These are phyloP conservation scores for Naganishia randhawae DNA, from an alignment of 768 basidiomycete species.

Conservation along the genomic window DNA sequence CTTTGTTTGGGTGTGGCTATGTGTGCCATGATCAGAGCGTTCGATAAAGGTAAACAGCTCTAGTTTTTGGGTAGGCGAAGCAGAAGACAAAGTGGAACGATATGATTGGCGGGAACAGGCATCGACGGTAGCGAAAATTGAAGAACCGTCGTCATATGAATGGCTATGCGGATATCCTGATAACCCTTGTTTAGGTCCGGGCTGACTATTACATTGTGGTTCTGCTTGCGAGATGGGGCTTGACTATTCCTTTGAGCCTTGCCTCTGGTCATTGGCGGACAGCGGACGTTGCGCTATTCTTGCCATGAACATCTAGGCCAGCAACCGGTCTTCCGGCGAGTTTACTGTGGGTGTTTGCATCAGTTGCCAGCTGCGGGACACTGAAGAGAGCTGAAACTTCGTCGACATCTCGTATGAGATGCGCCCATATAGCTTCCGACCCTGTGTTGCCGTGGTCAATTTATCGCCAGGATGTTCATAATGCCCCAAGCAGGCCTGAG, in stretches of 20 bases:
- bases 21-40: neutral
- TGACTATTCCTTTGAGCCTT: neutral
- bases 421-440: no score
- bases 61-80: neutral
- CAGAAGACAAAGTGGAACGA: neutral
- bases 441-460: no score
- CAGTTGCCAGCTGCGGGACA: neutral
- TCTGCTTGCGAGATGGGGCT: neutral
- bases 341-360: neutral
- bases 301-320: neutral
- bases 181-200: neutral
- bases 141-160: neutral
- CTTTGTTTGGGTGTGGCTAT: neutral
- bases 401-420: neutral
- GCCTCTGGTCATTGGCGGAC: no score
- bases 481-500: no score
- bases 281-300: neutral
- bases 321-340: neutral
- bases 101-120: neutral
- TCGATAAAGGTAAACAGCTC: neutral
- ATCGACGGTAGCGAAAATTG: neutral
- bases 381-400: neutral
- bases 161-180: neutral
- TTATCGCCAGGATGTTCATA: no score
- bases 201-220: neutral